Base-by-base conservation (phyloP, 495 filamentous ascomycete genomes). In the Aspergillus ostianus region DNA sequence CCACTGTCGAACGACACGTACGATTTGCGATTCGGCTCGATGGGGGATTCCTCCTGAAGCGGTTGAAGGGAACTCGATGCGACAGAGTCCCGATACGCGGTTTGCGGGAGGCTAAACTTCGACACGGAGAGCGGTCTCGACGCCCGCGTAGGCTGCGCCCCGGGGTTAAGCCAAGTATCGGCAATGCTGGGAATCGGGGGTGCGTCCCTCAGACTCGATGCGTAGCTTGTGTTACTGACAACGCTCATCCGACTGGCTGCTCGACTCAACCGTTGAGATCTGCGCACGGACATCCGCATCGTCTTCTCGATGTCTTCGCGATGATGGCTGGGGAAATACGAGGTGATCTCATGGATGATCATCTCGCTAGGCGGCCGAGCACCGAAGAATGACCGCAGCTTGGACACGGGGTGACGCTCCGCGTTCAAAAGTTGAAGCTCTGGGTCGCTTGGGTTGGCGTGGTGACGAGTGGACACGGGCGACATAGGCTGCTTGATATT, bases 111-210 rank as follows among this genome's bases (percentile, higher is more conserved):
- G 49, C 81, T 84, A 53, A 87, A 82, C 50, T 78, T 82, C 49
- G 83, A 82, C 10, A 88, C 76, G 7, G 88, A 90, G 7, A 88
- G 69, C 5, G 88, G 88, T 21, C 88, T 77, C 10, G 82, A 71
- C 30, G 74, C 76, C 50, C 69, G 77, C 53, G 67, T 71, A 26
- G 76, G 67, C 60, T 74, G 74, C 53, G 65, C 69, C 45, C 64
- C 72, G 29, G 65, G 81, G 58, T 86, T 89, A 53, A 97, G 79
- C 93, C 93, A 99, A 55, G 84, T 87, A 74, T 97, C 93, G 26
- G 93, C 92, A 63, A 99, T 97, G 56, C 87, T 94, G n/a, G 94
- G 94, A 61, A 99, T 90, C 6, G 94, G 94, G 13, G 94, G 94
- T 13, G 76, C 76, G 71, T 97, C 91, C 65, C 87, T 89, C 57